Percentiles rank a stretch among this genome's conserved stretches.
Conservation (phyloP, 2,329 filamentous ascomycete genomes). For the Aschersonia sp. region DNA sequence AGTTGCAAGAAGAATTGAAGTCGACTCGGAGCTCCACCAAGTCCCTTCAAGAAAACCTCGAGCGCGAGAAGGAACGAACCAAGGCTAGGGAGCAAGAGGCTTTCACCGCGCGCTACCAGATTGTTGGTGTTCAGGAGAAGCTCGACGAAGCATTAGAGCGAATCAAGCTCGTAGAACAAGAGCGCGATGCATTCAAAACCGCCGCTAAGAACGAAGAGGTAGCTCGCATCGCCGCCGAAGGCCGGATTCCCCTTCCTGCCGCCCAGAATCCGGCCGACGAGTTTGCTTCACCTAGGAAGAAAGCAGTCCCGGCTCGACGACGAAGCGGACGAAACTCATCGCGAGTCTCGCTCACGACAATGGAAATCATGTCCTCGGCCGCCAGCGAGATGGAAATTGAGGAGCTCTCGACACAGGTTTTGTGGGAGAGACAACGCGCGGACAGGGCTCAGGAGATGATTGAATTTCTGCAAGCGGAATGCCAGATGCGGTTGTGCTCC, state of each 20-base stretch:
- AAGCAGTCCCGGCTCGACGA: slow-evolving; percentile 8
- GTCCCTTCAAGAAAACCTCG: slow-evolving; percentile 41
- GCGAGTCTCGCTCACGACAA: slow-evolving; percentile 30
- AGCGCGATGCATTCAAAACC: slow-evolving; percentile 60
- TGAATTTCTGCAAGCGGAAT: slow-evolving; percentile 65
- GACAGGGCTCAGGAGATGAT: slow-evolving; percentile 57
- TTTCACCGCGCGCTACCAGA: slow-evolving; percentile 50
- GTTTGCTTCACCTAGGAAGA: slow-evolving; percentile 46
- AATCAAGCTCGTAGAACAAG: slow-evolving; percentile 53
- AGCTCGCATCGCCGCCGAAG: slow-evolving; percentile 57
- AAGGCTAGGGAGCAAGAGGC: slow-evolving; percentile 52
- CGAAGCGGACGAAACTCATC: slow-evolving; percentile 22
- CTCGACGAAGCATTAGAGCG: slow-evolving; percentile 48
- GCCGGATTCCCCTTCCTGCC: slow-evolving; percentile 49
- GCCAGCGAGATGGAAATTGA: slow-evolving; percentile 44
- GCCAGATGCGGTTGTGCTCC: slow-evolving; percentile 51
- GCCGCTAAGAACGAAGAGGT: slow-evolving; percentile 61
- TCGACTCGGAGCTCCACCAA: slow-evolving; percentile 38
- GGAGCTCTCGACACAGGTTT: slow-evolving; percentile 34
- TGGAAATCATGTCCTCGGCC: slow-evolving; percentile 39
- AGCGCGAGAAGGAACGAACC: slow-evolving; percentile 48
- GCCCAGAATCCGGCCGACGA: slow-evolving; percentile 41
- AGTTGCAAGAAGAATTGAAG: slow-evolving; percentile 62
- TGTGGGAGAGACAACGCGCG: slow-evolving; percentile 48
- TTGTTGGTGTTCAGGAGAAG: slow-evolving; percentile 52